Base-by-base conservation (phyloP, 768 basidiomycete species). In the Trichaptum fuscoviolaceum region DNA sequence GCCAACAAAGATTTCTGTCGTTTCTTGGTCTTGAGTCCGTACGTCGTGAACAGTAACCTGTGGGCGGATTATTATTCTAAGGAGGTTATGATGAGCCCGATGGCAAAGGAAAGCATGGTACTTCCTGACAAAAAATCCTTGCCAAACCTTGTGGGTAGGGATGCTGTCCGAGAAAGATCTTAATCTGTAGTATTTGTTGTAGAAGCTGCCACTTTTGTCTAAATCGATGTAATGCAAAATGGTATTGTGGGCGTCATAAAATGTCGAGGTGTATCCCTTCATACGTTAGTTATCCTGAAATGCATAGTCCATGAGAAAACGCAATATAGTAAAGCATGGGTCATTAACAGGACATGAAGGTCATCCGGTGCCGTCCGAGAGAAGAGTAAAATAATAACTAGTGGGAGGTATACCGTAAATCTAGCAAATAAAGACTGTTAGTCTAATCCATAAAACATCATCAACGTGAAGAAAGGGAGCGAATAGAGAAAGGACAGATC, bases 21-120 rank as follows among this genome's bases (percentile, higher is more conserved):
- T 0, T 82, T 83, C 67, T 70, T 82, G 4, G 67, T 79, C 18
- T 67, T 79, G 24, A 83, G 81, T 60, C 79, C 81, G 0, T 75
- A 80, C 64, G 73, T 84, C 15, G 77, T 73, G 15, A 78, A 82
- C 62, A 78, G 77, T 1, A 78, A 76, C 36, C 63, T 82, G 30
- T 82, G 79, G 82, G 68, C 70, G 15, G 79, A 82, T 52, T 81
- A 80, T 70, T 83, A 83, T 67, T 75, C 77, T 7, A 79, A 78
- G 65, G 80, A 80, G 0, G 73, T 77, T 20, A 76, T 83, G 72
- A 82, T 83, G 82, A 77, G 75, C 63, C 72, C 72, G 3, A 71
- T 74, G 62, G 82, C 81, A 1, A 80, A 77, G 68, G 70, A 42
- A 8, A 73, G 70, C 18, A 81, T 83, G 81, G 80, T 82, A 3